Evolutionary conservation across 2,329 filamentous ascomycete species (phyloP).

Genomic region (Xylariomycetidae sp.): DNA sequence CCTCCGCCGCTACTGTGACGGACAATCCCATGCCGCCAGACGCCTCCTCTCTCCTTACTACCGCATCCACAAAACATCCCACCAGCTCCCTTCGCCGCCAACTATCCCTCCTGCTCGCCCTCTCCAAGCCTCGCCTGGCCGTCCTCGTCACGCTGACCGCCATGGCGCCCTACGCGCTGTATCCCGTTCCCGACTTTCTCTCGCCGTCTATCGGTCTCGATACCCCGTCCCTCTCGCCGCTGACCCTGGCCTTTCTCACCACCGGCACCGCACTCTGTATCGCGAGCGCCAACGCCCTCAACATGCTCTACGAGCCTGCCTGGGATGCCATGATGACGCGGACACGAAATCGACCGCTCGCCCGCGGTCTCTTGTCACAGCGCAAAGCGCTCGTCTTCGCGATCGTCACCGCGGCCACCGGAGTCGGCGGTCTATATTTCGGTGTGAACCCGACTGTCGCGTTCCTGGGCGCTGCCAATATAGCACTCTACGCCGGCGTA

Average conservation of each 20-base stretch:
- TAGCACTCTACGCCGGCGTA: constrained; percentile 80
- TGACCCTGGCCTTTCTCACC: constrained; percentile 90
- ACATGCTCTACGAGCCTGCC: constrained; percentile 92
- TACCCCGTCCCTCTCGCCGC: constrained; percentile 78
- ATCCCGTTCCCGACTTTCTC: constrained; percentile 85
- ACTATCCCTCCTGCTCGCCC: constrained; percentile 76
- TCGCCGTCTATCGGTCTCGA: constrained; percentile 55
- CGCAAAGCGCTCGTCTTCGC: constrained; percentile 76
- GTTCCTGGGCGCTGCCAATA: constrained; percentile 78
- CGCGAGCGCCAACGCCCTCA: constrained; percentile 89
- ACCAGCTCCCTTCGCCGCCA: constrained; percentile 56
- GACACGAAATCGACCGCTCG: constrained; percentile 86
- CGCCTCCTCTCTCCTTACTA: constrained; percentile 53
- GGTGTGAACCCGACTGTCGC: constrained; percentile 94
- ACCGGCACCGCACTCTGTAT: constrained; percentile 82
- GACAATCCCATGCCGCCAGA: constrained; percentile 37
- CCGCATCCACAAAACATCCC: constrained; percentile 45
- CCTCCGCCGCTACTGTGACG: constrained; percentile 1
- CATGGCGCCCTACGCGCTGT: constrained; percentile 86
- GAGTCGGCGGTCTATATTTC: constrained; percentile 71
- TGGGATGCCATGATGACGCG: constrained; percentile 91
- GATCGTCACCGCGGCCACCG: constrained; percentile 62
- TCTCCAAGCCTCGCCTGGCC: constrained; percentile 92
- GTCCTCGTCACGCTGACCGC: constrained; percentile 88
- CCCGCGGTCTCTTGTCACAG: constrained; percentile 70